A percentile compares a stretch with the other conserved stretches of the same genome.
phyloP scores from a whole-genome alignment of 345 rosid genomes.

The Gossypium thurberi region DNA sequence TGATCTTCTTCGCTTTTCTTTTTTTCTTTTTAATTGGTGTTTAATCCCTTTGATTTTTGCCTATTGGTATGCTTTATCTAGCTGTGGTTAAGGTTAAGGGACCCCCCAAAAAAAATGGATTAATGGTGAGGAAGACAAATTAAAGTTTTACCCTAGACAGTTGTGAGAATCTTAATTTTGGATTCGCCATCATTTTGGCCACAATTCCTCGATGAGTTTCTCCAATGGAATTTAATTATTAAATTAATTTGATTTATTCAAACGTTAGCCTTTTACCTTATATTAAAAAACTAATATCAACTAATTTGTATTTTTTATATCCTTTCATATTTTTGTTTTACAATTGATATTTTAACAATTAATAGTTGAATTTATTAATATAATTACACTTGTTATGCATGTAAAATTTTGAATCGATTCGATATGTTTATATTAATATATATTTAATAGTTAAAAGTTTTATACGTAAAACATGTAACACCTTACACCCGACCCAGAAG shows the following conservation, averaged over 20 bases:
- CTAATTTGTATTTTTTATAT: no score
- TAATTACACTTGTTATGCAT: no score
- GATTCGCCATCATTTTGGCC: background rate
- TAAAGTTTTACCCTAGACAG: background rate
- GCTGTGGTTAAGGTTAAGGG: background rate
- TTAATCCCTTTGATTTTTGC: background rate
- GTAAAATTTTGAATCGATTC: background rate
- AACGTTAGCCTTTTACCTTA: background rate
- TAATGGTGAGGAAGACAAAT: background rate
- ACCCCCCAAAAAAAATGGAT: background rate
- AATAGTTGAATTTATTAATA: no score
- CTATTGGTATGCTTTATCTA: background rate
- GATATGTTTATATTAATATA: background rate
- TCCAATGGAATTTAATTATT: background rate
- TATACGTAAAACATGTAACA: no score
- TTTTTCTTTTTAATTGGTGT: background rate
- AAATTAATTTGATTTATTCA: background rate
- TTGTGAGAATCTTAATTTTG: background rate
- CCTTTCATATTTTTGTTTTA: no score
- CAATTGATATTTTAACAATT: no score
- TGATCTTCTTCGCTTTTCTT: background rate
- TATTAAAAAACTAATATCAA: no score
- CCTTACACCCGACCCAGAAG: no score
- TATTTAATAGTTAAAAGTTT: no score
- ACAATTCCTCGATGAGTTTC: background rate